phyloP scores from a whole-genome alignment of 495 filamentous ascomycete genomes.

The Aspergillus asperescens region DNA sequence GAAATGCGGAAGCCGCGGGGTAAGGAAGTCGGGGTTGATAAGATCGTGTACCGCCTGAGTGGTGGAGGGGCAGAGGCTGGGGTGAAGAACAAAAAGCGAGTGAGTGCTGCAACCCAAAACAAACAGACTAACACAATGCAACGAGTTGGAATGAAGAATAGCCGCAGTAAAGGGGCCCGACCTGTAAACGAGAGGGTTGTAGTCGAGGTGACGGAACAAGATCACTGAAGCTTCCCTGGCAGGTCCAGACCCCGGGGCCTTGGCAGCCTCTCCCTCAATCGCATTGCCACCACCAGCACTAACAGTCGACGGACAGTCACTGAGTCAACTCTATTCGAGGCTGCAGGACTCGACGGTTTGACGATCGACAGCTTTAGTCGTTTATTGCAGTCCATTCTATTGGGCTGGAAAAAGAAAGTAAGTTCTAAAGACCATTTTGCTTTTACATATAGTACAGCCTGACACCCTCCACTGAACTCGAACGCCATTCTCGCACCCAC shows the following conservation, averaged over 20 bases:
- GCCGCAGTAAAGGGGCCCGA: not conserved
- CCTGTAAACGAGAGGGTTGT: not conserved
- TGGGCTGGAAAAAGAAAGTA: not conserved
- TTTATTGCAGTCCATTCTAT: not conserved
- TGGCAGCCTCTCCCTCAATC: constrained; percentile 5
- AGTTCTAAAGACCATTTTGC: not conserved
- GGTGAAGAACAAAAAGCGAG: not conserved
- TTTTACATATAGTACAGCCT: not conserved
- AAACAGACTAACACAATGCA: not conserved
- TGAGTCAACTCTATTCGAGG: not conserved
- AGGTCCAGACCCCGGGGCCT: constrained; percentile 11
- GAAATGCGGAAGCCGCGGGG: constrained; percentile 23
- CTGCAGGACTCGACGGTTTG: not conserved
- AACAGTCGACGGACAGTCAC: not conserved
- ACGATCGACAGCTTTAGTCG: not conserved
- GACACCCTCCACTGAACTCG: not conserved
- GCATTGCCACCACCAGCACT: not conserved
- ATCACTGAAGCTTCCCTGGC: constrained; percentile 1
- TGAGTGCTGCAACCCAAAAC: not conserved
- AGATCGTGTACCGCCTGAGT: constrained; percentile 16
- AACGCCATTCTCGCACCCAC: constrained; percentile 5
- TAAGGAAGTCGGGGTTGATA: constrained; percentile 21
- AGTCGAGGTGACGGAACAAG: not conserved
- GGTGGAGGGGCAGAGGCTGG: not conserved
- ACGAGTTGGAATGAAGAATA: not conserved